Evolutionary conservation across 2,329 filamentous ascomycete species (phyloP), one percentile per base, ranked within the genome.

Genomic region (Colletotrichum eremochloae): DNA sequence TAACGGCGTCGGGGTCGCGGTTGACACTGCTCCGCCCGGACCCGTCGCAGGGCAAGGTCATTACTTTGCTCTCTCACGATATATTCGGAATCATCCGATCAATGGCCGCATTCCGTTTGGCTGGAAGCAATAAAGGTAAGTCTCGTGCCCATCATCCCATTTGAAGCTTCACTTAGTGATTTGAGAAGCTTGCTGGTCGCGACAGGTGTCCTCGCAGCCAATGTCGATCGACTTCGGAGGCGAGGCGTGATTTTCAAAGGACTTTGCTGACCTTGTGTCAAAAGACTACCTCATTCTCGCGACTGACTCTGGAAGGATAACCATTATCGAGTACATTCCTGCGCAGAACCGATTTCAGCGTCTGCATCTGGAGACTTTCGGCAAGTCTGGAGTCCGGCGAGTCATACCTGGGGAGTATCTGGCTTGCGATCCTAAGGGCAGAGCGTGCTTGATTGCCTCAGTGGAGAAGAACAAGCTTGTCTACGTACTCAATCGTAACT

Each of bases 401-500:
- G 96, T 98, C 48, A 90, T 99, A 56, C 96, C 97, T 2, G 96
- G 97, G 73, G 95, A 99, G 82, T 99, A 98, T 79, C 89, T 99
- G 38, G 96, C 96, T 8, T 94, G 94, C 64, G 96, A 99, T 79
- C 96, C 96, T 38, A 97, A 97, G 82, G 96, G 96, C 68, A 91
- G 96, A 84, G 97, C 97, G 67, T 97, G 96, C 80, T 88, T 99
- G 80, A 94, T 98, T 74, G 95, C 96, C 12, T 96, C 95, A 6
- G 89, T 96, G 67, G 97, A 99, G 85, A 99, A 99, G 89, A 99
- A 98, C 86, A 99, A 99, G 86, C 92, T 99, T 68, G 96, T 99
- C 76, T 99, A 99, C 83, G 96, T 99, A 78, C 88, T 99, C 76
- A 98, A 98, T 82, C 92, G 97, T 75, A 97, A 97, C 83, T 90